Base-by-base conservation (phyloP, 75 land plant genomes). In the Isoetes taiwanensis region DNA sequence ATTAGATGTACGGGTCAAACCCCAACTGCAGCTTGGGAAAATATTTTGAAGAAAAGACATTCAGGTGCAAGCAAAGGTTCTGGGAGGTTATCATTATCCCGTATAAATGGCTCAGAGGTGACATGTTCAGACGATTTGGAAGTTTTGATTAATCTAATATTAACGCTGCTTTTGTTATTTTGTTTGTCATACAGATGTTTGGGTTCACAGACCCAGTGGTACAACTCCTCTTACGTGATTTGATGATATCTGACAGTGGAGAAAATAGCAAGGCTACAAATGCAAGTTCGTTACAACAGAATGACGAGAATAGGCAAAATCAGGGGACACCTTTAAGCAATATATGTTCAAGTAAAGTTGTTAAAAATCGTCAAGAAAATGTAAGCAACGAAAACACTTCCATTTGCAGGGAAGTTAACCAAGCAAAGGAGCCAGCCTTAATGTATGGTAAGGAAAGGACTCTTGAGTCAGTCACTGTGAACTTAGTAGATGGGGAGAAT, bases 71-170 rank as follows among this genome's bases (percentile, higher is more conserved):
- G 79, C 54, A 64, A 63, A 28, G 53, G 62, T 65, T 68, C 57
- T 30, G 75, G 76, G 46, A 78, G 71, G 55, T 66, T 74, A 34
- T 65, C 66, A 39, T 71, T 74, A 4, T 53, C 67, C 52, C 64
- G 69, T 31, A 64, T 79, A 35, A 78, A 81, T 74, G 90, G 85
- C 4, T 53, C 63, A 5, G 85, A 86, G 90, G 90, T 75, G n/a
- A 69, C 43, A 56, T 52, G 35, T 30, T n/a, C n/a, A n/a, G n/a
- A n/a, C n/a, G n/a, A n/a, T n/a, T 8, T 25, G 12, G 12, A 30
- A 20, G 12, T 12, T 55, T n/a, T n/a, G n/a, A n/a, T n/a, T n/a
- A n/a, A n/a, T n/a, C n/a, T n/a, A n/a, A n/a, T n/a, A n/a, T n/a
- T n/a, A n/a, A n/a, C n/a, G n/a, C n/a, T n/a, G n/a, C n/a, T n/a